Evolutionary conservation across 495 filamentous ascomycete genomes (phyloP), one percentile per base, ranked within the genome.

Genomic region (Trichoderma reesei): DNA sequence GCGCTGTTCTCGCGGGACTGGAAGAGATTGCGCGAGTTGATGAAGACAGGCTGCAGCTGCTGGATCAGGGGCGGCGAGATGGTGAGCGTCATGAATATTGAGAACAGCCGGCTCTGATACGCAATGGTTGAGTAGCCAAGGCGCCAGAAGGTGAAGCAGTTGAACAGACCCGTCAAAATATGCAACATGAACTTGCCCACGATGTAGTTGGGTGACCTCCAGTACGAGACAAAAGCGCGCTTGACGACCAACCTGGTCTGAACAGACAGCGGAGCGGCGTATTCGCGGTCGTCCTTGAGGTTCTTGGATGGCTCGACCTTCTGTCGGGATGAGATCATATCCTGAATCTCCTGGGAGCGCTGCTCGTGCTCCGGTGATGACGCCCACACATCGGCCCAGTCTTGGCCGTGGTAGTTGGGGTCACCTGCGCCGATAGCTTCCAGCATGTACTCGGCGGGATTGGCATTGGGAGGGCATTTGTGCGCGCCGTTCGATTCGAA

Each of bases 321-420:
- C 68, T 63, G 74, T 79, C 65, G 77, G 72, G 26, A 18, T 31
- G 41, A 34, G 44, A 69, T 85, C 67, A 94, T 81, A 20, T 83
- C 74, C 26, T 80, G 83, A 20, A 93, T 81, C 69, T 92, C 86
- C 14, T 78, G 74, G 39, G 83, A 81, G 18, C 90, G 81, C 0
- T 70, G 79, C 56, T 80, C 70, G 66, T 82, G 83, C 70, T 93
- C 88, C 5, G 83, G 77, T 56, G 85, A 88, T 11, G 85, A 76
- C 59, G 84, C 82, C 91, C 91, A 96, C 31, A 85, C 80, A 56
- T 87, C 78, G 60, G 82, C 82, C 91, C 91, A 96, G 69, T 96
- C 90, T 63, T 85, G 83, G 61, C 86, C 83, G n/a, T 84, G 67
- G 42, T 68, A 70, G 26, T 81, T 83, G 1, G 88, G 80, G 68